These are phyloP conservation scores for Ophiocordyceps camponoti-saundersi DNA, from an alignment of 2,329 filamentous ascomycete species.

Conservation along the genomic window DNA sequence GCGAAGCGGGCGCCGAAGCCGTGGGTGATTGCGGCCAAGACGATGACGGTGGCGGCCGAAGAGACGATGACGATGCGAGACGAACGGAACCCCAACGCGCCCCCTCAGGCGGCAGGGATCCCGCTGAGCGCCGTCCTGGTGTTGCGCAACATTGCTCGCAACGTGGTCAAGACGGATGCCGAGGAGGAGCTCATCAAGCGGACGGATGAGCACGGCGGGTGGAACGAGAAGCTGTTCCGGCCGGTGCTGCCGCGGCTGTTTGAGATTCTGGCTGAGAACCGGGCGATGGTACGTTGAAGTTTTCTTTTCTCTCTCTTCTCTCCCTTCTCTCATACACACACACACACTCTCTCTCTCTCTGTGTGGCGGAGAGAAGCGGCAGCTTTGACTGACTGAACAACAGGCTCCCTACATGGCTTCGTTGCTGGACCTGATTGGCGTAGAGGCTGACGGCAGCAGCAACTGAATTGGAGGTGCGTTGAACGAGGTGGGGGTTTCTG, in stretches of 20 bases:
- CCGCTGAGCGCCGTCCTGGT: constrained; percentile 65
- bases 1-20: constrained; percentile 8
- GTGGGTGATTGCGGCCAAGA: constrained; percentile 39
- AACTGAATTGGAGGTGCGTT: neutral
- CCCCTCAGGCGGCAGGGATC: constrained; percentile 53
- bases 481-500: neutral
- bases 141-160: constrained; percentile 60
- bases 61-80: constrained; percentile 39
- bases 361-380: neutral
- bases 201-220: constrained; percentile 30
- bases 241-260: constrained; percentile 47
- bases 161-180: constrained; percentile 42
- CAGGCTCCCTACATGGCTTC: constrained; percentile 24
- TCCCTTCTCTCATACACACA: neutral
- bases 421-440: constrained; percentile 19
- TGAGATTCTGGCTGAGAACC: constrained; percentile 55
- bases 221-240: constrained; percentile 53
- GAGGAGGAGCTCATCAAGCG: constrained; percentile 35
- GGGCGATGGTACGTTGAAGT: constrained; percentile 31
- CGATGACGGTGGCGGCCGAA: constrained; percentile 34
- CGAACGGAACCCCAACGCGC: constrained; percentile 38
- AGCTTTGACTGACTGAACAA: neutral
- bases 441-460: constrained; percentile 10
- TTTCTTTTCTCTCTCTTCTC: neutral
- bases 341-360: neutral